Evolutionary conservation across 2,329 filamentous ascomycete species (phyloP).

Genomic region (Aspergillus ibericus): DNA sequence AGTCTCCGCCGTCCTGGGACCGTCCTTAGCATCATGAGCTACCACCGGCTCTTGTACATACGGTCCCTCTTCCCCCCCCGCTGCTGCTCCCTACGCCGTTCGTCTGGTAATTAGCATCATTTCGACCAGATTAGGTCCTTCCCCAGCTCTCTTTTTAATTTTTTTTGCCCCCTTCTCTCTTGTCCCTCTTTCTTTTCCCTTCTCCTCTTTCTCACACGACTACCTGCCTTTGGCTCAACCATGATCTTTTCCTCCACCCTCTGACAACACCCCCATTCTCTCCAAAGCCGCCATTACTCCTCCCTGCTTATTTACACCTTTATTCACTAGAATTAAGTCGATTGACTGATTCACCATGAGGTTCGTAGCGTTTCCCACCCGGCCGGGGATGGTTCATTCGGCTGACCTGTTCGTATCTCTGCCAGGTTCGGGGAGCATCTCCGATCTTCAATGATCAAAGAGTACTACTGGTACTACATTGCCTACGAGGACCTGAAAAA

Average conservation of each 20-base stretch:
- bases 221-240: neutral
- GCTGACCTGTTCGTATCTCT: slow-evolving; percentile 14
- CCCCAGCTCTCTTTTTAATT: neutral
- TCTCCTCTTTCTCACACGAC: neutral
- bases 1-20: neutral
- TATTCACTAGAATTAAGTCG: neutral
- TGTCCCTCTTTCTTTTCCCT: neutral
- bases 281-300: neutral
- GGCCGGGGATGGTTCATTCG: neutral
- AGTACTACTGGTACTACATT: slow-evolving; percentile 98
- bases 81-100: neutral
- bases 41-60: neutral
- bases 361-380: slow-evolving; percentile 12
- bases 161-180: neutral
- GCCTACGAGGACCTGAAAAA: slow-evolving; percentile 92
- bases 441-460: slow-evolving; percentile 89
- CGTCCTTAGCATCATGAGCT: neutral
- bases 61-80: neutral
- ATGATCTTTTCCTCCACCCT: neutral
- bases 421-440: slow-evolving; percentile 90
- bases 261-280: neutral
- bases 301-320: neutral
- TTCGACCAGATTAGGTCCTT: neutral
- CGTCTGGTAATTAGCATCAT: neutral
- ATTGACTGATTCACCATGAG: slow-evolving; percentile 20